A percentile compares a stretch with the other conserved stretches of the same genome.
These are phyloP conservation scores for Pelargonium citronellum DNA, from an alignment of 441 rosid species.

Conservation along the genomic window DNA sequence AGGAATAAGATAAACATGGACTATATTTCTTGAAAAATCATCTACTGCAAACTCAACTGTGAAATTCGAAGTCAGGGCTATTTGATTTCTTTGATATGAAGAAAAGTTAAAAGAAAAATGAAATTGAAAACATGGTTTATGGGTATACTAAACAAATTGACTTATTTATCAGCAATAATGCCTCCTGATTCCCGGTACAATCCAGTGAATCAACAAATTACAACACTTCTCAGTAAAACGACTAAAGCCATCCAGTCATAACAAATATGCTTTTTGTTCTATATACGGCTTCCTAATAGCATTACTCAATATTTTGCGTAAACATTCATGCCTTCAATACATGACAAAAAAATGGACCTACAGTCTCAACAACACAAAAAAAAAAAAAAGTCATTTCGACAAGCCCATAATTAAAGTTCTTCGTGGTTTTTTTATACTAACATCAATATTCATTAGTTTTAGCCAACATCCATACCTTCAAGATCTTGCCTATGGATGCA, in stretches of 20 bases:
- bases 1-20: too few species aligned
- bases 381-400: background rate
- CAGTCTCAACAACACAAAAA: background rate
- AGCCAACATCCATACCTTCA: constrained; percentile 41
- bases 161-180: background rate
- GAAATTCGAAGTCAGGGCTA: background rate
- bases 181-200: background rate
- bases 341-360: background rate
- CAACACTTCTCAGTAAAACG: background rate
- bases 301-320: background rate
- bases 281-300: too few species aligned
- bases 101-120: too few species aligned
- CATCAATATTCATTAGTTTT: background rate
- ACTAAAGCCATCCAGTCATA: too few species aligned
- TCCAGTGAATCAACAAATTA: background rate
- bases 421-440: background rate
- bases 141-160: background rate
- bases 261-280: too few species aligned
- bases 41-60: too few species aligned
- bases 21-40: too few species aligned
- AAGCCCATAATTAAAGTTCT: background rate
- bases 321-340: too few species aligned
- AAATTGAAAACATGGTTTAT: constrained; percentile 8
- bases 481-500: constrained; percentile 88
- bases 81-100: background rate